Percentiles rank a stretch among this genome's conserved stretches.
Conservation (phyloP, 805 yeast species). For the Metschnikowia amazonensis region DNA sequence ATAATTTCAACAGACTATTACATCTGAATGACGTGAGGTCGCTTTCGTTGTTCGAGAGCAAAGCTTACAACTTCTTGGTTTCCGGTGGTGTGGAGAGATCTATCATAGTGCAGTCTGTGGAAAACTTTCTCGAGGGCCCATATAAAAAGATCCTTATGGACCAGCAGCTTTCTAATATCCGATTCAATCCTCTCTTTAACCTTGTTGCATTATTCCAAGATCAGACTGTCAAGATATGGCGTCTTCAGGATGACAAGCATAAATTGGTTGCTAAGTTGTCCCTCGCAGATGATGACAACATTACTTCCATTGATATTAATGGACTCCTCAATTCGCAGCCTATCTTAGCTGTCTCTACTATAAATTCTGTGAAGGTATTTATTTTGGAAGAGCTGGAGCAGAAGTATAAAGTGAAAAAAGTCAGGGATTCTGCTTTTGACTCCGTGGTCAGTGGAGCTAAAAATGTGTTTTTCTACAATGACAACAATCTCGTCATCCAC, state of each 20-base stretch:
- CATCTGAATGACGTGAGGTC: constrained; percentile 87
- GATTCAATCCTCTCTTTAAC: constrained; percentile 45
- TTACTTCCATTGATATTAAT: constrained; percentile 63
- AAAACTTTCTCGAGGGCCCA: constrained; percentile 66
- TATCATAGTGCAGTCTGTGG: constrained; percentile 60
- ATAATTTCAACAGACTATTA: constrained; percentile 67
- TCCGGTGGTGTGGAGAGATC: constrained; percentile 83
- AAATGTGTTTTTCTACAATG: constrained; percentile 43
- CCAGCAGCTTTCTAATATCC: constrained; percentile 53
- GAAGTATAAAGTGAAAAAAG: constrained; percentile 47
- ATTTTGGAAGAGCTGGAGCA: constrained; percentile 43
- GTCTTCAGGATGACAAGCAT: constrained; percentile 44
- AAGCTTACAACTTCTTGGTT: constrained; percentile 61
- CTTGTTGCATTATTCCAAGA: constrained; percentile 76
- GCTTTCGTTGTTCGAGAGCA: constrained; percentile 65
- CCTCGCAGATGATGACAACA: constrained; percentile 74
- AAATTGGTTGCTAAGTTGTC: constrained; percentile 63
- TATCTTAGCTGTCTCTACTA: constrained; percentile 67
- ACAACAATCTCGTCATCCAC: constrained; percentile 47
- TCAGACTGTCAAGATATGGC: constrained; percentile 80
- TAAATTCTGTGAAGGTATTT: constrained; percentile 66
- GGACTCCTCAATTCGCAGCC: constrained; percentile 46
- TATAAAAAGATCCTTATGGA: constrained; percentile 65
- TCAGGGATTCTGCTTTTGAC: constrained; percentile 43
- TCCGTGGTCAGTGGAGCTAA: constrained; percentile 54